Percentiles rank a stretch among this genome's conserved stretches.
Conservation (phyloP, 176 grass and related monocot genomes). For the Phoenix dactylifera region DNA sequence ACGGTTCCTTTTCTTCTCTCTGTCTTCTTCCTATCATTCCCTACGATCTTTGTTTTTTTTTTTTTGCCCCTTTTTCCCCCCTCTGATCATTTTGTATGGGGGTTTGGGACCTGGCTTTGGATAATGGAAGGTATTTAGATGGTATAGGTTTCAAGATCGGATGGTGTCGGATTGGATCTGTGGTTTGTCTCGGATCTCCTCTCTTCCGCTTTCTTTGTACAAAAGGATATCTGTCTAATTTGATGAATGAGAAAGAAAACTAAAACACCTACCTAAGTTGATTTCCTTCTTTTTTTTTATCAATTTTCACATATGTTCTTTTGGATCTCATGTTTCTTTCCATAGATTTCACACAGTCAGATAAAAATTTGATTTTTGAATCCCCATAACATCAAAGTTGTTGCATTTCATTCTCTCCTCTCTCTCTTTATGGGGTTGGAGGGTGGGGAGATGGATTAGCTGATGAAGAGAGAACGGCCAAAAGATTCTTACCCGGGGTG, state of each 20-base stretch:
- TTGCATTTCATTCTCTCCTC: too few species aligned
- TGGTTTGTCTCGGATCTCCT: neutral
- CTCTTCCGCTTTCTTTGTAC: neutral
- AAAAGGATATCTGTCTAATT: neutral
- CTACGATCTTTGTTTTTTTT: neutral
- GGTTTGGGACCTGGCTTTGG: neutral
- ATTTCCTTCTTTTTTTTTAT: neutral
- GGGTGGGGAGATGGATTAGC: too few species aligned
- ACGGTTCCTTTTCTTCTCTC: neutral
- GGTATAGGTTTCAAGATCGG: neutral
- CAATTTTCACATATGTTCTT: neutral
- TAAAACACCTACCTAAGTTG: neutral
- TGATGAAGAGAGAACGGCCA: too few species aligned
- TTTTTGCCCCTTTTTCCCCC: neutral
- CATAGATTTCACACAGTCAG: too few species aligned
- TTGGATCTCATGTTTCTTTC: neutral
- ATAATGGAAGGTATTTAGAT: neutral
- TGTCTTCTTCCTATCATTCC: neutral
- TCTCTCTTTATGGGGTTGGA: too few species aligned
- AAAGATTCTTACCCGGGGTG: too few species aligned
- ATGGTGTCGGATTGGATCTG: neutral
- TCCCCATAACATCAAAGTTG: too few species aligned
- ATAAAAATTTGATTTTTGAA: too few species aligned
- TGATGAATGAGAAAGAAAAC: neutral
- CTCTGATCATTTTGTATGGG: neutral